These are phyloP conservation scores for Saxophila tyrrhenica DNA, from an alignment of 495 filamentous ascomycete species.

Conservation along the genomic window DNA sequence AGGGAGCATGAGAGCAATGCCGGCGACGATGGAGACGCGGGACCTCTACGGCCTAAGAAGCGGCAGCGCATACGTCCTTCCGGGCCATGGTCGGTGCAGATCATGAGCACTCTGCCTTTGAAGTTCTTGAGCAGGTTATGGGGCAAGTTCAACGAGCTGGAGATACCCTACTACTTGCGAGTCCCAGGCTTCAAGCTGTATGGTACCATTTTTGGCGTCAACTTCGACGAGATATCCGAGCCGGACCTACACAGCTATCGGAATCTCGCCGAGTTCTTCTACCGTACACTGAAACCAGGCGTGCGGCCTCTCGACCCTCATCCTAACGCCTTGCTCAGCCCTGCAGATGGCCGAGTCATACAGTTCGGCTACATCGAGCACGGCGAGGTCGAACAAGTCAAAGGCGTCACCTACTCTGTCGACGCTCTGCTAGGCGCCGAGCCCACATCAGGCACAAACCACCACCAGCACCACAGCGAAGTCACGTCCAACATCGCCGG, in stretches of 20 bases:
- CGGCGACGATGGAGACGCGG: constrained; percentile 51
- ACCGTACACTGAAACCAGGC: constrained; percentile 83
- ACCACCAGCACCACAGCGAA: not conserved
- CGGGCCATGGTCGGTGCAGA: constrained; percentile 89
- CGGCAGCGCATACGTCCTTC: constrained; percentile 54
- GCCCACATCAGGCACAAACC: constrained; percentile 27
- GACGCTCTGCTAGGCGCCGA: constrained; percentile 73
- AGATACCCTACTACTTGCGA: constrained; percentile 80
- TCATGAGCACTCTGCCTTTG: constrained; percentile 90
- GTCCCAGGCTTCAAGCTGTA: constrained; percentile 94
- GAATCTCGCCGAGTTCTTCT: constrained; percentile 95
- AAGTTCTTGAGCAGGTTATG: constrained; percentile 89
- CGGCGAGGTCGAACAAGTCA: constrained; percentile 96
- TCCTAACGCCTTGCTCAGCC: constrained; percentile 65
- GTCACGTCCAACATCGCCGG: constrained; percentile 16
- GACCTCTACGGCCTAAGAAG: constrained; percentile 8
- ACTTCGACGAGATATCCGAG: constrained; percentile 77
- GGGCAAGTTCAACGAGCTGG: constrained; percentile 90
- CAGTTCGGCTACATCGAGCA: constrained; percentile 87
- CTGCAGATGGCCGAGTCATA: constrained; percentile 78
- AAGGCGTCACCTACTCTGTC: constrained; percentile 94
- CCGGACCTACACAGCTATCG: constrained; percentile 78
- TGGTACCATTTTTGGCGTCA: constrained; percentile 83
- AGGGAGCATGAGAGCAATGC: constrained; percentile 37
- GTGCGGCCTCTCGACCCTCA: constrained; percentile 77